Evolutionary conservation across 202 grass and related monocot genomes (phyloP).

Genomic region (Panicum virgatum): DNA sequence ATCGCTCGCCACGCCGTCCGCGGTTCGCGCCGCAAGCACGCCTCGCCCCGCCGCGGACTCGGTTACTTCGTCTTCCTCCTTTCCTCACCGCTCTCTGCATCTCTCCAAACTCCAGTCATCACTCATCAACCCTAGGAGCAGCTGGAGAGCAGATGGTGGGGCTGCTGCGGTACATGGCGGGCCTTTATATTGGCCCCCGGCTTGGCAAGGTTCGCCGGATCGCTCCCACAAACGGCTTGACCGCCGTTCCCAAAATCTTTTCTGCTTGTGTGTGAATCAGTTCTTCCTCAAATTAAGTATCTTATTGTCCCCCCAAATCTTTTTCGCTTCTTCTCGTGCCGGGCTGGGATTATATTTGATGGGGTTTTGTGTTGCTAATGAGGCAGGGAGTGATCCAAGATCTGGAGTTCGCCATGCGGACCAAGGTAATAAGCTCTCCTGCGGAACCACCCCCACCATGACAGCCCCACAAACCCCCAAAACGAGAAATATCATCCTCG

Average conservation of each 20-base stretch:
- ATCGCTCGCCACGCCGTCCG: too few relatives aligned
- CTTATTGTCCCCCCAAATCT: not conserved
- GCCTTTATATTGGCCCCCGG: not conserved
- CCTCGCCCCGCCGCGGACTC: too few relatives aligned
- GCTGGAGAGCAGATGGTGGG: not conserved
- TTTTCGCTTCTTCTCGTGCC: not conserved
- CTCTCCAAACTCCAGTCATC: not conserved
- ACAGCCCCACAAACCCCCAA: not conserved
- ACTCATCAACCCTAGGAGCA: too few relatives aligned
- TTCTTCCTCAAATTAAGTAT: not conserved
- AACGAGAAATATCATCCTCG: not conserved
- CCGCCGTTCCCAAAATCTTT: not conserved
- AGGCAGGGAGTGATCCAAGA: constrained; percentile 17
- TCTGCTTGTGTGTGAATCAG: not conserved
- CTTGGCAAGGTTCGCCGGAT: constrained; percentile 37
- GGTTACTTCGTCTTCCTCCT: not conserved
- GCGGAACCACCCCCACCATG: not conserved
- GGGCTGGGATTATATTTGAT: too few relatives aligned
- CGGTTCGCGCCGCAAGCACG: too few relatives aligned
- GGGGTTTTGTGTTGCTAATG: constrained; percentile 6
- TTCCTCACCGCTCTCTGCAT: not conserved
- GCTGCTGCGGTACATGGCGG: not conserved
- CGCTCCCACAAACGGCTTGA: not conserved
- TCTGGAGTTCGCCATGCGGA: constrained; percentile 23
- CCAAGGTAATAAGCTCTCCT: constrained; percentile 33